Evolutionary conservation across 495 filamentous ascomycete genomes (phyloP), one percentile per base, ranked within the genome.

Genomic region (Collariella sp.): DNA sequence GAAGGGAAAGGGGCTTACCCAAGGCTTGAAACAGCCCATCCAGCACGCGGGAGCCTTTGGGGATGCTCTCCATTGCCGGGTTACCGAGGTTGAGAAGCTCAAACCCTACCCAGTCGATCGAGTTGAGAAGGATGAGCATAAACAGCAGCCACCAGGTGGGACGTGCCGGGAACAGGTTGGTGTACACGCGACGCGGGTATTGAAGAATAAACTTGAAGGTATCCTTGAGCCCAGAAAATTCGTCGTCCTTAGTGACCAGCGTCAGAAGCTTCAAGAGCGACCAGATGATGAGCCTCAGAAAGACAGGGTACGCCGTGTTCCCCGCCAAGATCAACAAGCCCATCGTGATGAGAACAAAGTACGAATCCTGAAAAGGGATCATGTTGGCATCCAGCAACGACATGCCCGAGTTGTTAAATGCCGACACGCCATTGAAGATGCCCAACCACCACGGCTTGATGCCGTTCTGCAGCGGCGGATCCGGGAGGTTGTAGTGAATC

Each of bases 371-470:
- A 62, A 85, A 88, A 1, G 84, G 80, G 12, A 81, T 77, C 83
- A 94, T 89, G 57, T 94, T 95, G 19, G 78, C 73, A 66, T 95
- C 89, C 39, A 95, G 66, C 29, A 95, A 77, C 15, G 81, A 83
- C 88, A 96, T 91, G 22, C 89, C 89, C 20, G 80, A 86, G 62
- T 95, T 96, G 59, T 89, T 91, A 68, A 96, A 96, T 1, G 87
- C 89, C 39, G 84, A 88, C n/a, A 80, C 75, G 36, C 79, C 79
- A 59, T 85, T 83, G 69, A 88, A 89, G 33, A 81, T 76, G 15
- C 84, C 84, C 41, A 81, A 72, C 84, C 84, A 88, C 76, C 76
- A 81, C 23, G 73, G 71, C 35, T 69, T 68, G 12, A 87, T 74
- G 2, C 85, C 88, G 65, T 94, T 93, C 24, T 62, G 65, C 16